Evolutionary conservation across 139 green algal species (phyloP), one percentile per base, ranked within the genome.

Genomic region (Picochlorum sp.): DNA sequence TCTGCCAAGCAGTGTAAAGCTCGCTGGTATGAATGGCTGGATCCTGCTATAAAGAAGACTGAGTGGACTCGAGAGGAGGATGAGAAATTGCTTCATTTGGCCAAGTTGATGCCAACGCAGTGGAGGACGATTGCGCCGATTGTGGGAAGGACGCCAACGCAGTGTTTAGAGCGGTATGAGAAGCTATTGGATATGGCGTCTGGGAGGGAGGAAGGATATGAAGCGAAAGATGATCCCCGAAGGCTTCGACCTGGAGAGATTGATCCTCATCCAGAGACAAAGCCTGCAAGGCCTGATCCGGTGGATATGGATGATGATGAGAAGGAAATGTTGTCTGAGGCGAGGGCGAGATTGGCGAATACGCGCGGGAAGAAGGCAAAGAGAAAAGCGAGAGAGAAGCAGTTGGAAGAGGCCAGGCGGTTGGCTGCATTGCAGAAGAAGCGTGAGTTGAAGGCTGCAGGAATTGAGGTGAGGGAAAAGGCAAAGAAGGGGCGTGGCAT

Each of bases 271-370:
- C 94, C 94, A 5, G 94, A 99, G 74, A 73, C 85, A 41, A 94
- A 95, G 77, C 94, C 94, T 9, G 94, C 94, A 5, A 75, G 90
- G 21, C 92, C 92, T 7, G 93, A 97, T 44, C 85, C 94, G 0
- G 85, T 97, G 21, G 94, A 99, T 72, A 98, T 99, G 94, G 94
- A 98, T 54, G 94, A 99, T 69, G 94, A 99, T 34, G 94, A 99
- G 76, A 98, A 97, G 77, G 94, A 99, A 81, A 99, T 99, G 94
- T 84, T 99, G 20, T 85, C 79, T 37, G 94, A 99, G 74, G 94
- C 94, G 3, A 73, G 94, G 1, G 94, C 94, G 16, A 80, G 94
- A 23, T 77, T 99, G 63, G 94, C 94, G 14, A 99, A 99, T 80
- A 99, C 94, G 28, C 77, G 77, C 45, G 94, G 94, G 65, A 99